phyloP scores from a whole-genome alignment of 768 basidiomycete species.

The Suillus luteus region DNA sequence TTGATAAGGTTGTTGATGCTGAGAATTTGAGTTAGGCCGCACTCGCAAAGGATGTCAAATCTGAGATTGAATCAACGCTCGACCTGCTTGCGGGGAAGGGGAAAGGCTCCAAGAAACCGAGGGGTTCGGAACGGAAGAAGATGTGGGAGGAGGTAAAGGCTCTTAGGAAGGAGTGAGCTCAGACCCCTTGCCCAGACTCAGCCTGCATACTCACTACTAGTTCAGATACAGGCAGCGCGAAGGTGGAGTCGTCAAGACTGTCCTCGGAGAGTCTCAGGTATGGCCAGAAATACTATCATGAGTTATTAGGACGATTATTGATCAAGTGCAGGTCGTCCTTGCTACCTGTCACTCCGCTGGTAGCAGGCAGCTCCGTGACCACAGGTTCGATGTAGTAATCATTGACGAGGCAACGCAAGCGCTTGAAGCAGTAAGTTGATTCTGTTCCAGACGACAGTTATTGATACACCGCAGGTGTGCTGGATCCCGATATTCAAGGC shows the following conservation, averaged over 20 bases:
- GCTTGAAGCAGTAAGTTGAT: conserved; percentile 71
- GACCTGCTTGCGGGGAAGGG: conserved; percentile 69
- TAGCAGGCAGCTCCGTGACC: conserved; percentile 72
- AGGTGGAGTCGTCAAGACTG: conserved; percentile 77
- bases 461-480: conserved; percentile 42
- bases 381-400: conserved; percentile 88
- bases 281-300: background rate
- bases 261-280: conserved; percentile 79
- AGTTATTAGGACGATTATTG: background rate
- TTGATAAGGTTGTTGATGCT: background rate
- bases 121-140: conserved; percentile 75
- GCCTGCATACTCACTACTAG: conserved; percentile 1
- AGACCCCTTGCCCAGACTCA: background rate
- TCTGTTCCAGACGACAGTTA: background rate
- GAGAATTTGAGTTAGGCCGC: conserved; percentile 53
- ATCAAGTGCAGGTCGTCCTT: conserved; percentile 64
- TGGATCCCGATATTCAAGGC: conserved; percentile 96
- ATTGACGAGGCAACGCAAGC: conserved; percentile 99
- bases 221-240: conserved; percentile 86
- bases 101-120: conserved; percentile 67
- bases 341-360: conserved; percentile 96
- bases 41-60: conserved; percentile 86
- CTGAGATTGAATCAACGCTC: conserved; percentile 75
- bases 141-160: conserved; percentile 87
- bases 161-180: conserved; percentile 83